Percentiles rank a stretch among this genome's conserved stretches.
Conservation (phyloP, 1,284 basidiomycete species). For the Trametes hirsuta region DNA sequence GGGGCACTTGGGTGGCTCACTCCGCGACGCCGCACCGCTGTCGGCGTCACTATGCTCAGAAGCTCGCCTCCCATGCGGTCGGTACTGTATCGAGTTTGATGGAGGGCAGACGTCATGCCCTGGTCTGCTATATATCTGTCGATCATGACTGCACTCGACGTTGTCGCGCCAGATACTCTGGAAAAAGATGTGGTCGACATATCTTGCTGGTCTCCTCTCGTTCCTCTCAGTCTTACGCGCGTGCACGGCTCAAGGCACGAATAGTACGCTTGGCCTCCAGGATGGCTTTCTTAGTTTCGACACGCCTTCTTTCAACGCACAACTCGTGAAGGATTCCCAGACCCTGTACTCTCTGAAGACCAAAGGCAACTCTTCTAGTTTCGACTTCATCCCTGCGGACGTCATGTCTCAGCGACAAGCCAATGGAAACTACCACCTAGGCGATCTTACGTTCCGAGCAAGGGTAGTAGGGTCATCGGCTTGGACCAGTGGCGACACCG, state of each 20-base stretch:
- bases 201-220: background rate
- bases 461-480: slow-evolving; percentile 47
- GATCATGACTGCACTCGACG: background rate
- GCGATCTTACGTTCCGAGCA: slow-evolving; percentile 59
- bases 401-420: slow-evolving; percentile 52
- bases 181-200: background rate
- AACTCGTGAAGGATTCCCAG: slow-evolving; percentile 61
- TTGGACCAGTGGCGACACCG: slow-evolving; percentile 54
- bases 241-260: background rate
- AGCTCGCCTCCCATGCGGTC: slow-evolving; percentile 6
- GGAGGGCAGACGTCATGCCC: background rate
- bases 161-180: background rate
- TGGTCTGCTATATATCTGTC: background rate
- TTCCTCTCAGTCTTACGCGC: background rate
- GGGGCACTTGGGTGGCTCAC: background rate
- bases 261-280: slow-evolving; percentile 43
- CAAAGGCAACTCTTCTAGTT: slow-evolving; percentile 36
- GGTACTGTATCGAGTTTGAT: background rate
- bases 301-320: slow-evolving; percentile 47
- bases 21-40: background rate
- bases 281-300: slow-evolving; percentile 53
- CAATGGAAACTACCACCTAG: slow-evolving; percentile 58
- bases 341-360: slow-evolving; percentile 56
- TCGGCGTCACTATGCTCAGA: slow-evolving; percentile 1
- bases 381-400: slow-evolving; percentile 59